A percentile compares a stretch with the other conserved stretches of the same genome.
These are phyloP conservation scores for Fomitopsis pinicola DNA, from an alignment of 1,284 basidiomycete species.

Conservation along the genomic window DNA sequence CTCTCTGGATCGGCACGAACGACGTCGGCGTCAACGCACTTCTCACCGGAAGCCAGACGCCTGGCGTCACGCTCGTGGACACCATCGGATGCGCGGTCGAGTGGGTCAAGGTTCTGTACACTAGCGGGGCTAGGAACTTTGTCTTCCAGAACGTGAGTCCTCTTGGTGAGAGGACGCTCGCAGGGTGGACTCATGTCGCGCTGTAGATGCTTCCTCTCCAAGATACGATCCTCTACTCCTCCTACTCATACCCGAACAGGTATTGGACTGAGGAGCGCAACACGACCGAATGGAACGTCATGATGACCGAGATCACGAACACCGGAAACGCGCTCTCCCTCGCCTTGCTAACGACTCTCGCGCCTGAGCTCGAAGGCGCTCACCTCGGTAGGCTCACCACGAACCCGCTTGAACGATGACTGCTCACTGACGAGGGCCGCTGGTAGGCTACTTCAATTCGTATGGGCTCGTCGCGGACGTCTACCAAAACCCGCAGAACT, in stretches of 20 bases:
- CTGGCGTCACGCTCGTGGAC: conserved; percentile 35
- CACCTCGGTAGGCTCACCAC: conserved; percentile 27
- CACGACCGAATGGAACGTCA: conserved; percentile 36
- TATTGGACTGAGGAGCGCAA: conserved; percentile 34
- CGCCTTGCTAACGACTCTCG: conserved; percentile 27
- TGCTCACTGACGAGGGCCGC: neutral
- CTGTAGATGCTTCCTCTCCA: conserved; percentile 30
- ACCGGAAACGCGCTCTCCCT: conserved; percentile 32
- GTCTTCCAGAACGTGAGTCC: conserved; percentile 39
- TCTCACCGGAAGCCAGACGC: conserved; percentile 25
- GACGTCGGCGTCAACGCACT: conserved; percentile 35
- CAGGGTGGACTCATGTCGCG: neutral
- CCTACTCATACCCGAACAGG: conserved; percentile 31
- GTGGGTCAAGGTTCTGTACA: conserved; percentile 34
- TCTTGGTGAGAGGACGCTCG: neutral
- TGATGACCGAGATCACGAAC: conserved; percentile 32
- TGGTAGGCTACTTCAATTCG: conserved; percentile 44
- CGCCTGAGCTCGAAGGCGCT: conserved; percentile 29
- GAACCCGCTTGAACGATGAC: neutral
- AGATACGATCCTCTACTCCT: conserved; percentile 29
- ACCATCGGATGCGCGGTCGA: conserved; percentile 34
- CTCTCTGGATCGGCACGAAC: conserved; percentile 45
- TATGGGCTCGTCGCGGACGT: conserved; percentile 51
- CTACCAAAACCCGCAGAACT: conserved; percentile 38
- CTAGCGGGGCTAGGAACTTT: conserved; percentile 38